These are phyloP conservation scores for Boletus chippewaensis DNA, from an alignment of 1,284 basidiomycete genomes.

Conservation along the genomic window DNA sequence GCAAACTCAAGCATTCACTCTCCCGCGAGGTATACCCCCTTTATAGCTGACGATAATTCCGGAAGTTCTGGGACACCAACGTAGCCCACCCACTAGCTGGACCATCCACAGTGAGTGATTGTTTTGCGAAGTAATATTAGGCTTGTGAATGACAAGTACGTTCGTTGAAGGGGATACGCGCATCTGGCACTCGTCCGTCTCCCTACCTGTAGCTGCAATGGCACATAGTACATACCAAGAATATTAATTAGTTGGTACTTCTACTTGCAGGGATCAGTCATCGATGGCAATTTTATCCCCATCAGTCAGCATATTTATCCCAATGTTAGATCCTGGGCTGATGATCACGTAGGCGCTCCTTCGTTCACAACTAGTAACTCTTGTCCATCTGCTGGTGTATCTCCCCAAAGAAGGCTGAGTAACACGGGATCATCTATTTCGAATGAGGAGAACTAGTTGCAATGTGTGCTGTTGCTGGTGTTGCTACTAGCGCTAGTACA, in stretches of 20 bases:
- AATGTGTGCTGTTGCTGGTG: not conserved
- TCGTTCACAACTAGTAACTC: slow-evolving; percentile 39
- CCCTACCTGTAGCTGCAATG: slow-evolving; percentile 51
- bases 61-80: slow-evolving; percentile 57
- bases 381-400: slow-evolving; percentile 57
- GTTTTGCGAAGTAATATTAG: not conserved
- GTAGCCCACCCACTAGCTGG: slow-evolving; percentile 64
- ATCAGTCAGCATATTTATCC: not conserved
- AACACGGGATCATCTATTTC: not conserved
- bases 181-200: not conserved
- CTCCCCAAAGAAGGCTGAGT: slow-evolving; percentile 45
- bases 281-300: slow-evolving; percentile 57
- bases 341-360: slow-evolving; percentile 42
- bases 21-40: not conserved
- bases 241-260: too few species aligned
- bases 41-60: slow-evolving; percentile 1
- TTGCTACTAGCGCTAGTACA: not conserved
- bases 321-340: too few species aligned
- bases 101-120: slow-evolving; percentile 53
- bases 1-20: slow-evolving; percentile 49
- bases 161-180: not conserved
- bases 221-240: slow-evolving; percentile 50
- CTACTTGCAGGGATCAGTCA: too few species aligned
- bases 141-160: slow-evolving; percentile 2
- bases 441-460: not conserved